Percentiles rank a stretch among this genome's conserved stretches.
These are phyloP conservation scores for Aspergillus versicolor DNA, from an alignment of 2,329 filamentous ascomycete genomes.

Conservation along the genomic window DNA sequence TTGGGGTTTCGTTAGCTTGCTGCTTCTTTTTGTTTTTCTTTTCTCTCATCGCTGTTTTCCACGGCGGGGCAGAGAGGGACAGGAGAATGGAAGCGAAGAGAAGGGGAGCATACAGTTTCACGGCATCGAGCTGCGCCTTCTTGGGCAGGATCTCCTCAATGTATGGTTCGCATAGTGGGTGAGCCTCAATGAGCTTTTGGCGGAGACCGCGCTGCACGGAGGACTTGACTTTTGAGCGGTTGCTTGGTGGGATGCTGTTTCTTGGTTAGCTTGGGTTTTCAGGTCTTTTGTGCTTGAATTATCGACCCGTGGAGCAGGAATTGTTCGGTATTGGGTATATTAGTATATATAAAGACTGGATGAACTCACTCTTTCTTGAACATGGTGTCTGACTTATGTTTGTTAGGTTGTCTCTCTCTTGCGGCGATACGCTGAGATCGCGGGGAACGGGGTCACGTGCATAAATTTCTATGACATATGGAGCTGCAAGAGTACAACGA, in stretches of 20 bases:
- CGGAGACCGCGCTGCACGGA: constrained; percentile 87
- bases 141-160: constrained; percentile 96
- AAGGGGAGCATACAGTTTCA: constrained; percentile 67
- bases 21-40: background rate
- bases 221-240: constrained; percentile 96
- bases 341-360: background rate
- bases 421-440: constrained; percentile 11
- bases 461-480: constrained; percentile 7
- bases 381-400: constrained; percentile 53
- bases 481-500: background rate
- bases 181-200: constrained; percentile 76
- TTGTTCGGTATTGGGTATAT: no score
- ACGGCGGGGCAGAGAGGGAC: background rate
- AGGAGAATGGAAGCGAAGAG: background rate
- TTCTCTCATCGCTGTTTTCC: background rate
- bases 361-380: constrained; percentile 84
- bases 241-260: constrained; percentile 68
- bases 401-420: constrained; percentile 1
- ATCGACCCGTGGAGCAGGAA: background rate
- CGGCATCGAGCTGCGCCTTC: constrained; percentile 82
- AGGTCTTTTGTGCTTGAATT: constrained; percentile 17
- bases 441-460: constrained; percentile 18
- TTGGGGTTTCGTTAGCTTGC: background rate
- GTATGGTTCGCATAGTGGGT: constrained; percentile 79
- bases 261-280: constrained; percentile 10